phyloP scores from a whole-genome alignment of 164 flowering plant species.

The Chloranthus sessilifolius region DNA sequence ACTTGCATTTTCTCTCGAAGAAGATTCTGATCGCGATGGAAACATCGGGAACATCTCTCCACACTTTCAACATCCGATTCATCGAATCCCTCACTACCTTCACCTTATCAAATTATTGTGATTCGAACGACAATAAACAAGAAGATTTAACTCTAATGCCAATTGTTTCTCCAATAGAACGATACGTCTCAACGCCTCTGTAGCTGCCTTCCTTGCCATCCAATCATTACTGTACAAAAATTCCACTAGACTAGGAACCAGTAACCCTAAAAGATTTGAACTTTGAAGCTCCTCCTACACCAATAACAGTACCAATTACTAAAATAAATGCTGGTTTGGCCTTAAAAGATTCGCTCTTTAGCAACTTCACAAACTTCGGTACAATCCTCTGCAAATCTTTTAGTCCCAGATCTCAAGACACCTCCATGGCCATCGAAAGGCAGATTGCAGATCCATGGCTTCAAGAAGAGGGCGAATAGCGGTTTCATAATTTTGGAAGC shows the following conservation, averaged over 20 bases:
- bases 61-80: slow-evolving; percentile 15
- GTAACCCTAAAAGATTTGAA: slow-evolving; percentile 32
- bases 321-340: slow-evolving; percentile 63
- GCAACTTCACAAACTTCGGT: slow-evolving; percentile 57
- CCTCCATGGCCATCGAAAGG: slow-evolving; percentile 61
- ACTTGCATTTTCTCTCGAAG: slow-evolving; percentile 55
- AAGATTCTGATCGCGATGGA: slow-evolving; percentile 42
- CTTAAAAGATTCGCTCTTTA: slow-evolving; percentile 54
- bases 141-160: slow-evolving; percentile 47
- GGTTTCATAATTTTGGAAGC: slow-evolving; percentile 52
- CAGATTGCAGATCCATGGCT: slow-evolving; percentile 71
- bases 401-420: slow-evolving; percentile 50
- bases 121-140: slow-evolving; percentile 54
- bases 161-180: slow-evolving; percentile 58
- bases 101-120: slow-evolving; percentile 66
- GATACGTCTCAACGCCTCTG: slow-evolving; percentile 61
- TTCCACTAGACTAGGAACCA: slow-evolving; percentile 50
- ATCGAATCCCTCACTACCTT: slow-evolving; percentile 15
- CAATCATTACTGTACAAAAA: slow-evolving; percentile 76
- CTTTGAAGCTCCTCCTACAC: slow-evolving; percentile 39
- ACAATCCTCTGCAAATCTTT: slow-evolving; percentile 41
- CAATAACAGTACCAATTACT: slow-evolving; percentile 58
- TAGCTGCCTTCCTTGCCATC: slow-evolving; percentile 81
- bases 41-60: slow-evolving; percentile 11
- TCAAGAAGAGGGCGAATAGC: no score